Percentiles rank a stretch among this genome's conserved stretches.
These are phyloP conservation scores for Orbilia blumenaviensis DNA, from an alignment of 2,329 filamentous ascomycete genomes.

Conservation along the genomic window DNA sequence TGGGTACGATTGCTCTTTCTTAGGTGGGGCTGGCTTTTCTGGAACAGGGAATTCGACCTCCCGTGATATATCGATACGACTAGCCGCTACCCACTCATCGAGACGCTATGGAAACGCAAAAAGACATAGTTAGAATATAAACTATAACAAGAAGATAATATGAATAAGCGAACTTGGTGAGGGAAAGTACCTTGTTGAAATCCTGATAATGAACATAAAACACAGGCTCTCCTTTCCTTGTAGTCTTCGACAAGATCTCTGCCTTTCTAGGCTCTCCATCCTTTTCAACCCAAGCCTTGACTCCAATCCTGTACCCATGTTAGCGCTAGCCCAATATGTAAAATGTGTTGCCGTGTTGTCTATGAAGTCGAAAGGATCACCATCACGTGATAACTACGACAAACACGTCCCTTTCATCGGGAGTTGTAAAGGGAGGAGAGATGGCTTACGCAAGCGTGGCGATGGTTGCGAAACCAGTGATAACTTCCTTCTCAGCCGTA, in stretches of 20 bases:
- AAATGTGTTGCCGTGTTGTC: conserved; percentile 45
- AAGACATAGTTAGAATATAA: not conserved
- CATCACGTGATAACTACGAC: conserved; percentile 59
- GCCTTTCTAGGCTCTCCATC: conserved; percentile 89
- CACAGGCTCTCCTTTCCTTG: conserved; percentile 84
- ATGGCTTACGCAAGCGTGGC: conserved; percentile 45
- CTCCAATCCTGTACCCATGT: conserved; percentile 67
- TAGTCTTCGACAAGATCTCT: conserved; percentile 93
- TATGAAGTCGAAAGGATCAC: conserved; percentile 13
- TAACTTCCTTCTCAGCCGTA: conserved; percentile 44
- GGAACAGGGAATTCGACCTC: conserved; percentile 97
- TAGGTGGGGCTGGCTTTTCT: conserved; percentile 71
- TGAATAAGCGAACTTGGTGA: conserved; percentile 54
- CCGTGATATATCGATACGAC: conserved; percentile 82
- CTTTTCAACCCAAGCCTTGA: conserved; percentile 75
- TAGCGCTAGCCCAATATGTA: conserved; percentile 44
- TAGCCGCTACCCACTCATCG: conserved; percentile 85
- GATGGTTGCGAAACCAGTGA: conserved; percentile 52
- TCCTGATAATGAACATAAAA: conserved; percentile 99
- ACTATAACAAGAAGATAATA: not conserved
- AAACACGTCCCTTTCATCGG: conserved; percentile 58
- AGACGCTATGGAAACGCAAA: conserved; percentile 62
- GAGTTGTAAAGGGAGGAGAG: conserved; percentile 24
- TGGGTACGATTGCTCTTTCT: conserved; percentile 56
- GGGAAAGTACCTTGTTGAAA: conserved; percentile 85